A percentile compares a stretch with the other conserved stretches of the same genome.
Conservation (phyloP, 106 monocot species). For the Acanthochlamys bracteata region DNA sequence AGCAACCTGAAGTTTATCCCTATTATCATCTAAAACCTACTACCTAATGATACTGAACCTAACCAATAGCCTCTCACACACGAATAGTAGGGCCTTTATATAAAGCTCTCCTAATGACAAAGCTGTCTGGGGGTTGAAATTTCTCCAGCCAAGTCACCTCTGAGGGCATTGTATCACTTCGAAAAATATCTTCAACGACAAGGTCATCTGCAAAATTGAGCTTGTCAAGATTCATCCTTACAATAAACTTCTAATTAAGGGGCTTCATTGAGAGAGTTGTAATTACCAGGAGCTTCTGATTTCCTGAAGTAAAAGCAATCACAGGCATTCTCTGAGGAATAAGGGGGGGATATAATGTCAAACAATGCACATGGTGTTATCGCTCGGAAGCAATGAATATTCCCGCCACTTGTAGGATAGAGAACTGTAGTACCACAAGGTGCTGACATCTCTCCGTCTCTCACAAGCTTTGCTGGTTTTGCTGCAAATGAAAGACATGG, state of each 20-base stretch:
- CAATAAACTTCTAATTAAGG: background rate
- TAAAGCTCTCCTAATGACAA: constrained; percentile 58
- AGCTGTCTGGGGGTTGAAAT: constrained; percentile 60
- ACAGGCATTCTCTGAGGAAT: constrained; percentile 70
- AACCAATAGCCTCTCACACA: constrained; percentile 1
- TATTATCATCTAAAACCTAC: no score
- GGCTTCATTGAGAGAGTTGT: background rate
- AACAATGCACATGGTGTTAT: constrained; percentile 75
- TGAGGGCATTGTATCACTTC: constrained; percentile 21
- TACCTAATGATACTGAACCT: no score
- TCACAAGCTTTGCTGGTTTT: constrained; percentile 62
- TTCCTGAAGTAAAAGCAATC: constrained; percentile 80
- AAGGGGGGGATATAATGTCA: constrained; percentile 81
- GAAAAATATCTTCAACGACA: constrained; percentile 20
- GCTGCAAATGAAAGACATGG: constrained; percentile 12
- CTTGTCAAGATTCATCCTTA: background rate
- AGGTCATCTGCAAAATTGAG: constrained; percentile 5
- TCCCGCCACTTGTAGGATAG: constrained; percentile 67
- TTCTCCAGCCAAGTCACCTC: constrained; percentile 70
- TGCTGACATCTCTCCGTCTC: constrained; percentile 72
- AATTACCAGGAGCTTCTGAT: constrained; percentile 30
- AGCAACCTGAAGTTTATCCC: no score
- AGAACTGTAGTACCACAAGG: constrained; percentile 71
- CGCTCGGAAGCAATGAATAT: constrained; percentile 74
- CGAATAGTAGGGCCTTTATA: constrained; percentile 60